Percentiles rank a stretch among this genome's conserved stretches.
These are phyloP conservation scores for Trifolium fragiferum DNA, from an alignment of 306 rosid genomes.

Conservation along the genomic window DNA sequence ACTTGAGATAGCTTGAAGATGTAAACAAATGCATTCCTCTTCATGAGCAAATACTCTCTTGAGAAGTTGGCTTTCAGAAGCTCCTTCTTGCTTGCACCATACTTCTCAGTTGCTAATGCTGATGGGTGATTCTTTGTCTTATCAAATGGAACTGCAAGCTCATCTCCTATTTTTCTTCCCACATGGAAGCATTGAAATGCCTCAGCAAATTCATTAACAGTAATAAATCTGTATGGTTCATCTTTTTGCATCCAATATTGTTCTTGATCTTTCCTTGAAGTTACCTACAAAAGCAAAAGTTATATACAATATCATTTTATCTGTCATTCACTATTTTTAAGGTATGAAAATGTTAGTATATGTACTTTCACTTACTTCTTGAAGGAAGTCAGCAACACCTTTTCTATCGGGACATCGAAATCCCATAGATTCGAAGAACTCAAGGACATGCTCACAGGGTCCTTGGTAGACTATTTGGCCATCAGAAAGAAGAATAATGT, in stretches of 20 bases:
- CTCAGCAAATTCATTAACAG: slow-evolving; percentile 51
- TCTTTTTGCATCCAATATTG: slow-evolving; percentile 56
- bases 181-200: slow-evolving; percentile 52
- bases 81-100: slow-evolving; percentile 47
- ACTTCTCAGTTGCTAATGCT: slow-evolving; percentile 47
- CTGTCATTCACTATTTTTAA: too few species aligned
- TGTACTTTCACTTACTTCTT: slow-evolving; percentile 46
- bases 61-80: slow-evolving; percentile 55
- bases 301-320: too few species aligned
- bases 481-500: slow-evolving; percentile 55
- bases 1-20: slow-evolving; percentile 52
- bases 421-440: slow-evolving; percentile 56
- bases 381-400: slow-evolving; percentile 62
- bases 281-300: neutral
- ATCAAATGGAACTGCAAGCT: slow-evolving; percentile 50
- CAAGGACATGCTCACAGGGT: slow-evolving; percentile 52
- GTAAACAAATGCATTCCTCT: slow-evolving; percentile 53
- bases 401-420: slow-evolving; percentile 61
- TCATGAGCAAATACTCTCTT: slow-evolving; percentile 57
- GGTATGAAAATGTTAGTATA: too few species aligned
- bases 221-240: slow-evolving; percentile 49
- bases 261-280: slow-evolving; percentile 60
- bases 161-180: slow-evolving; percentile 43
- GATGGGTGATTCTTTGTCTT: slow-evolving; percentile 56
- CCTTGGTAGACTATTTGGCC: slow-evolving; percentile 60